Evolutionary conservation across 1,284 basidiomycete species (phyloP).

Genomic region (Puccinia coronata): DNA sequence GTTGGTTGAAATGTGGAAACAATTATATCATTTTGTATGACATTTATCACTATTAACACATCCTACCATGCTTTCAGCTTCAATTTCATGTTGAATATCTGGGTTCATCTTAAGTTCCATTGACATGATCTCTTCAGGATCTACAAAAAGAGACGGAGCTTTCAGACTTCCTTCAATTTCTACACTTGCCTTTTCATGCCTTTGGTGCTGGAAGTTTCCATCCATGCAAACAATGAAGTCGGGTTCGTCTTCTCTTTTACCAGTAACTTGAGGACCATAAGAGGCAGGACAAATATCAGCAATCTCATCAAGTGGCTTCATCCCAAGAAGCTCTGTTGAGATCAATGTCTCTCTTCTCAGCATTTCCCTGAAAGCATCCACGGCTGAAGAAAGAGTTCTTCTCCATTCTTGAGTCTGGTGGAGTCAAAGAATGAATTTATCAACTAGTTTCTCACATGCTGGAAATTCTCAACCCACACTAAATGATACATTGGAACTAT

Average conservation of each 20-base stretch:
- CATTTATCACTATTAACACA: too few species aligned
- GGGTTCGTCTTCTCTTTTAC: neutral
- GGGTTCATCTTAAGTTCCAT: neutral
- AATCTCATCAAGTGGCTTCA: neutral
- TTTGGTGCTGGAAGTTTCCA: constrained; percentile 24
- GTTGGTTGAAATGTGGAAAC: too few species aligned
- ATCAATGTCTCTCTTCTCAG: neutral
- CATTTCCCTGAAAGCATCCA: constrained; percentile 17
- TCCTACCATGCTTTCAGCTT: neutral
- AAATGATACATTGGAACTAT: neutral
- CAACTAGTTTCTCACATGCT: neutral
- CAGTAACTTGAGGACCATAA: neutral
- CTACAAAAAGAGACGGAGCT: neutral
- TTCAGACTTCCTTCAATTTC: neutral
- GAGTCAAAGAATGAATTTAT: neutral
- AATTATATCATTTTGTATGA: neutral
- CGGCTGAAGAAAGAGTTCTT: constrained; percentile 18
- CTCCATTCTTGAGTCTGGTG: constrained; percentile 21
- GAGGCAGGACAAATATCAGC: constrained; percentile 4
- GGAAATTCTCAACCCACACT: neutral
- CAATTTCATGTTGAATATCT: neutral
- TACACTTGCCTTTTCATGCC: constrained; percentile 15
- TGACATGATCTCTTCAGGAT: neutral
- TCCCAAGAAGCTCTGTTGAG: neutral
- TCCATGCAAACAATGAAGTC: too few species aligned